phyloP scores from a whole-genome alignment of 2,329 filamentous ascomycete genomes.

The Neofusicoccum kwambonambiense region DNA sequence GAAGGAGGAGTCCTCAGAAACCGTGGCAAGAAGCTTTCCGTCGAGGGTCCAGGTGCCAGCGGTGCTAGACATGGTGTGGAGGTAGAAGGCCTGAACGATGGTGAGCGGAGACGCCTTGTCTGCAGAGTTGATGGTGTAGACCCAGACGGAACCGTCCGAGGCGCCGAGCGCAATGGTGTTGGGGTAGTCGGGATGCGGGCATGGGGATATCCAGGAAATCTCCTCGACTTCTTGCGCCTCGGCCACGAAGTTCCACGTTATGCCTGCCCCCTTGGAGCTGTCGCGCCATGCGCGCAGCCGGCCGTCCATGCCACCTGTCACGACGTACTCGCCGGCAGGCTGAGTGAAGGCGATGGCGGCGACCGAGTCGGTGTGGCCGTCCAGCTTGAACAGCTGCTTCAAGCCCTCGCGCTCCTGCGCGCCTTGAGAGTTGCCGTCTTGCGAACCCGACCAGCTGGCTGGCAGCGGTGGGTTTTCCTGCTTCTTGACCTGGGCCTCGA shows the following conservation, averaged over 20 bases:
- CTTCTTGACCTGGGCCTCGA: conserved; percentile 61
- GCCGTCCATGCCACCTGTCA: conserved; percentile 88
- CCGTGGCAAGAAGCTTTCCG: conserved; percentile 80
- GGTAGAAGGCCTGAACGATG: conserved; percentile 88
- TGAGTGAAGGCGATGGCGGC: conserved; percentile 83
- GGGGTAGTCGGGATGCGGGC: conserved; percentile 67
- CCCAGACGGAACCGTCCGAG: conserved; percentile 90
- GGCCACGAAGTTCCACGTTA: conserved; percentile 65
- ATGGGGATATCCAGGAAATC: conserved; percentile 84
- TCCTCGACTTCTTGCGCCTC: conserved; percentile 90
- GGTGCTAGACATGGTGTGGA: conserved; percentile 82
- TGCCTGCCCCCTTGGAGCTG: conserved; percentile 35
- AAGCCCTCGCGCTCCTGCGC: conserved; percentile 59
- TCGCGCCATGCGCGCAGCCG: conserved; percentile 69
- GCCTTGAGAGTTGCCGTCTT: conserved; percentile 40
- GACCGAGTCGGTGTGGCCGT: conserved; percentile 91
- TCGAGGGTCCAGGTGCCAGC: conserved; percentile 89
- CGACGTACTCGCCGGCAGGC: conserved; percentile 76
- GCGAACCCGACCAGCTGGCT: conserved; percentile 63
- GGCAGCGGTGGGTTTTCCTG: conserved; percentile 59
- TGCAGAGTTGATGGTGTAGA: conserved; percentile 77
- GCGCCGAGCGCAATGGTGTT: conserved; percentile 87
- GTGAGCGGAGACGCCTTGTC: conserved; percentile 64
- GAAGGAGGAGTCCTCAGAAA: conserved; percentile 82
- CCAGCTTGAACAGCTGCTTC: conserved; percentile 67